Conservation (phyloP, 805 yeast genomes). For the Kodamaea nitidulidarum region DNA sequence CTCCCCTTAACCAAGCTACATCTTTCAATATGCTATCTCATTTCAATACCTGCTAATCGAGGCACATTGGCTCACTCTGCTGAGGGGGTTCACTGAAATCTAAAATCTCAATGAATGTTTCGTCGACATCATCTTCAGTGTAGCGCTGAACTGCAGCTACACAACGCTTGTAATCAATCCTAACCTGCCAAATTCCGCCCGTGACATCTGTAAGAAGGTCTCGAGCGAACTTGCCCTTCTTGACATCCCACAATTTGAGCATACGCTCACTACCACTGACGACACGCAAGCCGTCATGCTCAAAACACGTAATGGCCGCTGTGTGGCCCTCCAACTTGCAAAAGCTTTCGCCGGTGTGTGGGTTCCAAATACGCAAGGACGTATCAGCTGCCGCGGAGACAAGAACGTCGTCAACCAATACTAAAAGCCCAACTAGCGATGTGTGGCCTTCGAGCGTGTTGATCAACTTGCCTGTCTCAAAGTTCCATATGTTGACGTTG, state of each 20-base stretch:
- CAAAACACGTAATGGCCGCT: conserved; percentile 89
- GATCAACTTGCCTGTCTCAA: conserved; percentile 66
- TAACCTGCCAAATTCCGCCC: conserved; percentile 93
- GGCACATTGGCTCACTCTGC: not conserved
- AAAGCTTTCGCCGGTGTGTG: conserved; percentile 62
- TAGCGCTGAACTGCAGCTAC: conserved; percentile 80
- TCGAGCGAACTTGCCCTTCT: conserved; percentile 69
- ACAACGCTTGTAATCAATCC: conserved; percentile 77
- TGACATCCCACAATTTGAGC: conserved; percentile 82
- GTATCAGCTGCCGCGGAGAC: conserved; percentile 97
- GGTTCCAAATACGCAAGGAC: conserved; percentile 89
- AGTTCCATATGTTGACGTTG: conserved; percentile 85
- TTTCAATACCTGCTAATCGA: not conserved
- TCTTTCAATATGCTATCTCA: no score
- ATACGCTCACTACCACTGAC: conserved; percentile 88
- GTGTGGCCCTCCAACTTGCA: conserved; percentile 77
- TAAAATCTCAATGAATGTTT: conserved; percentile 76
- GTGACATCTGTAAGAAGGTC: conserved; percentile 70
- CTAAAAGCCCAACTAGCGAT: conserved; percentile 82
- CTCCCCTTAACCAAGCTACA: no score
- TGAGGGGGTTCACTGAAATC: conserved; percentile 58
- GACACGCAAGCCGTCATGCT: conserved; percentile 76
- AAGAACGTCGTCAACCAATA: conserved; percentile 67
- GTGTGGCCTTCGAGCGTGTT: conserved; percentile 81
- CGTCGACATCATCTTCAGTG: conserved; percentile 41